Evolutionary conservation across 371 early-diverging fungal genomes (phyloP), one percentile per base, ranked within the genome.

Genomic region (Choanephora cucurbitarum): DNA sequence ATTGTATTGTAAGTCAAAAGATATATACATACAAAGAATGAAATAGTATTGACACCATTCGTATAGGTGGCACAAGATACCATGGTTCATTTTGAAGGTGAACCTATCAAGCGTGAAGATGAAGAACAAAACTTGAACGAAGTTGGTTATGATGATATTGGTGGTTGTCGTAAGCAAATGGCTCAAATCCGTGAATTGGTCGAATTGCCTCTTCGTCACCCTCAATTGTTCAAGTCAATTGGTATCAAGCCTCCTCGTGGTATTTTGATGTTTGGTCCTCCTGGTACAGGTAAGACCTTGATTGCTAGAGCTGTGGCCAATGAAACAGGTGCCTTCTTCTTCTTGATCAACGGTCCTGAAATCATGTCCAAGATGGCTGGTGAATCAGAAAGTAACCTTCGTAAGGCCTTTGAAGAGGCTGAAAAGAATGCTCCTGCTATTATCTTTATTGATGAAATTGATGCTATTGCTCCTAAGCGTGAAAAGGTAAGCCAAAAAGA

Each of bases 281-380:
- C 99, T 28, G 99, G 99, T 80, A 99, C 94, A 18, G 92, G 92
- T 76, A 93, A 93, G 72, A 91, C 91, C 9, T 69, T 91, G 61
- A 87, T 92, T 61, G 92, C 91, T 10, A 81, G 89, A 58, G 87
- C 88, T 19, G 86, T 89, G n/a, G 89, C 87, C 52, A 85, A 85
- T 40, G 87, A 89, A 66, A 84, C 85, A 19, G 85, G 85, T 52
- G 86, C 84, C 67, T 95, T 94, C 88, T 94, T 98, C 81, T 96
- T 95, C 84, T 74, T 95, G 55, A 98, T 99, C 76, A 98, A 98
- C 73, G 99, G 98, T 44, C 98, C 99, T 56, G 99, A 99, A 67
- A 96, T 99, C 68, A 97, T 99, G 99, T 95, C 95, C 57, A 99
- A 99, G 83, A 98, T 99, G 96, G 95, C 98, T 45, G 99, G 99